These are phyloP conservation scores for Grosmannia penicillata DNA, from an alignment of 2,329 filamentous ascomycete species.

Conservation along the genomic window DNA sequence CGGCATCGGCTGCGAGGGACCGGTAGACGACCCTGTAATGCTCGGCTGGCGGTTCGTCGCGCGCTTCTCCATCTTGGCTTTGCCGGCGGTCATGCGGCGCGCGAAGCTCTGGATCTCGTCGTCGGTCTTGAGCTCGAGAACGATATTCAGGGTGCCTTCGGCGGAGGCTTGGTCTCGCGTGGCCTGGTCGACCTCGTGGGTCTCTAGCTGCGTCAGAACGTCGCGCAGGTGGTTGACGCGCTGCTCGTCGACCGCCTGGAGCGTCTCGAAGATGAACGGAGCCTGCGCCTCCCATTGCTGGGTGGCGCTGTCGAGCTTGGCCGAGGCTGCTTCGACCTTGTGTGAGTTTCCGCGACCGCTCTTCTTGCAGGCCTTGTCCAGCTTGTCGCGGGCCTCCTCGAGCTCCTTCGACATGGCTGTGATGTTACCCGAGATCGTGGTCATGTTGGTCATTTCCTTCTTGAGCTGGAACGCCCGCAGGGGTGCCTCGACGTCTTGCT, in stretches of 20 bases:
- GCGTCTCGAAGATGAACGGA: slow-evolving; percentile 83
- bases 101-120: slow-evolving; percentile 72
- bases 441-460: slow-evolving; percentile 69
- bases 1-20: slow-evolving; percentile 12
- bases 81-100: slow-evolving; percentile 26
- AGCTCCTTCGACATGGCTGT: slow-evolving; percentile 69
- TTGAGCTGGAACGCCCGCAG: slow-evolving; percentile 59
- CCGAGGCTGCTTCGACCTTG: slow-evolving; percentile 61
- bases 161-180: slow-evolving; percentile 61
- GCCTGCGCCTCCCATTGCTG: slow-evolving; percentile 89
- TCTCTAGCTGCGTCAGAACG: slow-evolving; percentile 81
- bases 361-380: slow-evolving; percentile 72
- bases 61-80: slow-evolving; percentile 27
- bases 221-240: slow-evolving; percentile 83
- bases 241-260: slow-evolving; percentile 82
- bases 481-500: slow-evolving; percentile 74
- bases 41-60: slow-evolving; percentile 27
- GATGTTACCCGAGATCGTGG: slow-evolving; percentile 69
- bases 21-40: slow-evolving; percentile 15
- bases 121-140: slow-evolving; percentile 75
- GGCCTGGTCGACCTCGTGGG: slow-evolving; percentile 77
- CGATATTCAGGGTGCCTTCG: slow-evolving; percentile 63
- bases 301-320: slow-evolving; percentile 61
- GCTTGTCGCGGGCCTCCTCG: slow-evolving; percentile 68
- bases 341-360: slow-evolving; percentile 60